Evolutionary conservation across 108 stramenopile genomes (phyloP).

Genomic region (Craspedostauros australis): DNA sequence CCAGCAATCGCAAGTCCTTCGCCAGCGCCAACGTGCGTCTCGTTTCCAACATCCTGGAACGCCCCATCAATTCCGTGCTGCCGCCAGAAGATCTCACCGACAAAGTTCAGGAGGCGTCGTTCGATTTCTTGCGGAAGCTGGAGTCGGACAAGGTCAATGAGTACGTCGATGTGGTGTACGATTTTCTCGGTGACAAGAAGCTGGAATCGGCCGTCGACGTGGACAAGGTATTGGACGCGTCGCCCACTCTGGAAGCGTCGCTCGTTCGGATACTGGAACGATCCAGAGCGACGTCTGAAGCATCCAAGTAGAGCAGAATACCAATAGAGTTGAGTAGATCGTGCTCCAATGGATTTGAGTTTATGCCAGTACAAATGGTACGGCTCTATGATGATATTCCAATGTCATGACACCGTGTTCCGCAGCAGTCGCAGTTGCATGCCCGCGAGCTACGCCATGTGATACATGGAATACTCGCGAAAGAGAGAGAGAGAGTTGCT

Average conservation of each 20-base stretch:
- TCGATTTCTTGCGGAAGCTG: slow-evolving; percentile 13
- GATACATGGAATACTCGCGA: no score
- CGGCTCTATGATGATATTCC: no score
- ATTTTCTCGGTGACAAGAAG: slow-evolving; percentile 14
- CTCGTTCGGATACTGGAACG: slow-evolving; percentile 3
- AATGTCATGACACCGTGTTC: no score
- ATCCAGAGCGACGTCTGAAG: not conserved
- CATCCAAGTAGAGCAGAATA: no score
- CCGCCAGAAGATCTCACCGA: not conserved
- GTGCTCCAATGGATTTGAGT: no score
- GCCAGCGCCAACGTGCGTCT: slow-evolving; percentile 46
- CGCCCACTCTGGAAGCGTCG: slow-evolving; percentile 17
- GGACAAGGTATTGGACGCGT: slow-evolving; percentile 7
- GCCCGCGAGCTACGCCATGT: no score
- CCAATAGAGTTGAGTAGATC: no score
- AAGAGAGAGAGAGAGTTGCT: no score
- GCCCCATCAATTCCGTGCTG: slow-evolving; percentile 21
- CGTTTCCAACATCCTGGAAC: slow-evolving; percentile 38
- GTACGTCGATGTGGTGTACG: slow-evolving; percentile 22
- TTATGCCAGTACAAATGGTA: no score
- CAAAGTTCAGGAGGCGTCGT: slow-evolving; percentile 9
- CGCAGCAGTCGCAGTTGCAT: no score
- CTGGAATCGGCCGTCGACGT: not conserved
- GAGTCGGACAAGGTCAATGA: slow-evolving; percentile 10
- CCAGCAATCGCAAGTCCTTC: slow-evolving; percentile 45